Conservation (phyloP, 2,329 filamentous ascomycete species). For the Myriosclerotinia duriaeana region DNA sequence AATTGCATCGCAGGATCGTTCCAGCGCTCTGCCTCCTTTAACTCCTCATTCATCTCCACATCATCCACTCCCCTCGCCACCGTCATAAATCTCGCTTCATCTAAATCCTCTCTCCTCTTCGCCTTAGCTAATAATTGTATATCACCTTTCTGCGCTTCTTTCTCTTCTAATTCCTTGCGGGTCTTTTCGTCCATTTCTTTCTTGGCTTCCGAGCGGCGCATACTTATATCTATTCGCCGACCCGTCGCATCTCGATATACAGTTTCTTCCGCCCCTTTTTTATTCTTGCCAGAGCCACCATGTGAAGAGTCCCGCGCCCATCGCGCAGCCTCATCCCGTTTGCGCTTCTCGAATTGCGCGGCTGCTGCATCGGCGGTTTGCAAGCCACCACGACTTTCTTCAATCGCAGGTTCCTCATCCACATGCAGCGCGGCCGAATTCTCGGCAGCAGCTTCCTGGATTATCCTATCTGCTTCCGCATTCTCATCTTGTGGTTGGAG, state of each 20-base stretch:
- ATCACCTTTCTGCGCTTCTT: slow-evolving; percentile 76
- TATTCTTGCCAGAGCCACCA: slow-evolving; percentile 42
- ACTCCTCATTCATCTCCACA: slow-evolving; percentile 76
- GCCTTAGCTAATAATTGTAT: slow-evolving; percentile 73
- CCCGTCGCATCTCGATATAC: slow-evolving; percentile 95
- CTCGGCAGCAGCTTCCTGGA: slow-evolving; percentile 70
- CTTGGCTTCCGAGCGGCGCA: slow-evolving; percentile 86
- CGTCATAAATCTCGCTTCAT: slow-evolving; percentile 79
- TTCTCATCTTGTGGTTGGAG: slow-evolving; percentile 46
- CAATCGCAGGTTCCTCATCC: slow-evolving; percentile 69
- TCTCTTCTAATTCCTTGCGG: slow-evolving; percentile 61
- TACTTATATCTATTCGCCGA: slow-evolving; percentile 86
- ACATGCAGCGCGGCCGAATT: slow-evolving; percentile 52
- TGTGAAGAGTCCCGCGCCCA: slow-evolving; percentile 45
- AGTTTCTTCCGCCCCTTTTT: slow-evolving; percentile 64
- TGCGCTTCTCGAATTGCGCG: slow-evolving; percentile 64
- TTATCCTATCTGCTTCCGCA: slow-evolving; percentile 74
- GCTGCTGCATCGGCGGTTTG: slow-evolving; percentile 81
- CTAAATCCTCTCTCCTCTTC: slow-evolving; percentile 63
- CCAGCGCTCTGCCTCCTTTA: slow-evolving; percentile 78
- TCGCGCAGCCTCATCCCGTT: slow-evolving; percentile 59
- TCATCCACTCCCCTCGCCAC: slow-evolving; percentile 83
- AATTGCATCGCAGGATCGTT: slow-evolving; percentile 91
- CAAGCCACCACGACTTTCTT: slow-evolving; percentile 82
- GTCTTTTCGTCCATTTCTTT: slow-evolving; percentile 72